phyloP scores from a whole-genome alignment of 805 yeast genomes.

The Saccharomyces mikatae region DNA sequence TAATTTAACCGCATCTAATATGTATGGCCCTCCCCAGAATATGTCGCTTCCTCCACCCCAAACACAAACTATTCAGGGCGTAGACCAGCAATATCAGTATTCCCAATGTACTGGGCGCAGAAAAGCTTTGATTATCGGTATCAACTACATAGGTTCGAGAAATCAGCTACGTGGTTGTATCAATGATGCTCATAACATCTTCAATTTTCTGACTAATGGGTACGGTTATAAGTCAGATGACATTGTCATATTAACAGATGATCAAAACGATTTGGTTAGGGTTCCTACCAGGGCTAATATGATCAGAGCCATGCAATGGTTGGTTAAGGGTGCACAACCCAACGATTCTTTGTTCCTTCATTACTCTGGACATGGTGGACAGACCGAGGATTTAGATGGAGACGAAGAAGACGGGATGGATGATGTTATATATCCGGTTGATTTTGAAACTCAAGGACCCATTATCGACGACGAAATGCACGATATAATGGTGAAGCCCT shows the following conservation, averaged over 20 bases:
- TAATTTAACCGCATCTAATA: neutral
- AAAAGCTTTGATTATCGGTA: slow-evolving; percentile 72
- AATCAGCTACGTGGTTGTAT: slow-evolving; percentile 69
- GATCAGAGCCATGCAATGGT: slow-evolving; percentile 74
- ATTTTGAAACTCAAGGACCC: slow-evolving; percentile 58
- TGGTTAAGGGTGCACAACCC: slow-evolving; percentile 61
- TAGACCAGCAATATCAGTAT: slow-evolving; percentile 40
- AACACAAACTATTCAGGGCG: slow-evolving; percentile 14
- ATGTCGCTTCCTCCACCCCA: slow-evolving; percentile 19
- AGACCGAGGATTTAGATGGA: slow-evolving; percentile 56
- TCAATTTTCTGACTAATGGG: slow-evolving; percentile 33
- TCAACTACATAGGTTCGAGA: slow-evolving; percentile 61
- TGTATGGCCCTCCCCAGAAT: slow-evolving; percentile 10
- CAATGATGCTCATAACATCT: slow-evolving; percentile 60
- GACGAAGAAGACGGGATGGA: slow-evolving; percentile 72
- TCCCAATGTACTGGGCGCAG: slow-evolving; percentile 64
- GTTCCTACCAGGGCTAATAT: slow-evolving; percentile 67
- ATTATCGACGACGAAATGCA: slow-evolving; percentile 71
- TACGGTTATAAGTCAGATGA: slow-evolving; percentile 47
- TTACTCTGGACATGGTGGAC: slow-evolving; percentile 84
- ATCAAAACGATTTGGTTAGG: slow-evolving; percentile 36
- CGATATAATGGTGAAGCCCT: slow-evolving; percentile 57
- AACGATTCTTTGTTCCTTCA: slow-evolving; percentile 77
- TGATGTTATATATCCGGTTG: slow-evolving; percentile 67
- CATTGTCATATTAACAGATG: slow-evolving; percentile 56